phyloP scores from a whole-genome alignment of 106 monocot genomes.

The Vanilla planifolia region DNA sequence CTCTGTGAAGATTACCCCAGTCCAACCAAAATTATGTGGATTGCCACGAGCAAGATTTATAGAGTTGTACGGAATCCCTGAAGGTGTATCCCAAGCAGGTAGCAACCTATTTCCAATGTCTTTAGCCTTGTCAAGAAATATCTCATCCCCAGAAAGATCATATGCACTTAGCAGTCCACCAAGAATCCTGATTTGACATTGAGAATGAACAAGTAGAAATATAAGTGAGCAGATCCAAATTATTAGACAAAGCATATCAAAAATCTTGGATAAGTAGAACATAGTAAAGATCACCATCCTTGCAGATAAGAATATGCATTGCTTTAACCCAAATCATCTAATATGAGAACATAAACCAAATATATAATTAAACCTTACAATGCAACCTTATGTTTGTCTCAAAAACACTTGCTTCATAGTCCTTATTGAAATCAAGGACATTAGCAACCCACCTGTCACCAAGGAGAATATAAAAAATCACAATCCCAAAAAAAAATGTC shows the following conservation, averaged over 20 bases:
- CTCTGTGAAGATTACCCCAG: slow-evolving; percentile 66
- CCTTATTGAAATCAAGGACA: slow-evolving; percentile 88
- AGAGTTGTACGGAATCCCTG: slow-evolving; percentile 90
- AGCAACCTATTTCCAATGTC: slow-evolving; percentile 83
- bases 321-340: too few species aligned
- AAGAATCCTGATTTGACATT: slow-evolving; percentile 63
- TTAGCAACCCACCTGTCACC: slow-evolving; percentile 84
- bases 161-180: slow-evolving; percentile 93
- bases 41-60: slow-evolving; percentile 85
- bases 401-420: slow-evolving; percentile 93
- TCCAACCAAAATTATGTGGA: slow-evolving; percentile 90
- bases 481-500: too few species aligned
- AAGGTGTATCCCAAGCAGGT: slow-evolving; percentile 87
- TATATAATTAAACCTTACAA: slow-evolving; percentile 61
- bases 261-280: too few species aligned
- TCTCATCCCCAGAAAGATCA: slow-evolving; percentile 88
- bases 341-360: slow-evolving; percentile 8
- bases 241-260: too few species aligned
- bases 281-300: too few species aligned
- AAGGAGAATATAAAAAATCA: not conserved
- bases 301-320: too few species aligned
- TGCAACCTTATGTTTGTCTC: slow-evolving; percentile 99
- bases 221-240: too few species aligned
- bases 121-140: slow-evolving; percentile 94
- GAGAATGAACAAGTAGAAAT: slow-evolving; percentile 2